phyloP scores from a whole-genome alignment of 2,329 filamentous ascomycete genomes.

The Colletotrichum lentis region DNA sequence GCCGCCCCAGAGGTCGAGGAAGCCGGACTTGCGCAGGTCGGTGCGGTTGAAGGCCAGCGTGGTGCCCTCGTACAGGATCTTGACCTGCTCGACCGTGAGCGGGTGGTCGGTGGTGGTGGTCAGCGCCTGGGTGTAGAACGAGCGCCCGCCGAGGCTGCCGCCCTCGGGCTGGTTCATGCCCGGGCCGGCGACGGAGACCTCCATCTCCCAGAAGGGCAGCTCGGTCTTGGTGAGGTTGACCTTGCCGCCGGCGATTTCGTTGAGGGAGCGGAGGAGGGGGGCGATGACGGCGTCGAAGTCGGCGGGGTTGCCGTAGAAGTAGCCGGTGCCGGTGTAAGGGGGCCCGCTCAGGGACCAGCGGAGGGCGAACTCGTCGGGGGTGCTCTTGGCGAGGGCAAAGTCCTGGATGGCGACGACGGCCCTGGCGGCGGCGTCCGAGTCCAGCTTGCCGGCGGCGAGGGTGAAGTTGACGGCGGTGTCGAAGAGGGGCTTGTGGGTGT shows the following conservation, averaged over 20 bases:
- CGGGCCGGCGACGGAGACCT: slow-evolving; percentile 33
- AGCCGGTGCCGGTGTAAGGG: slow-evolving; percentile 23
- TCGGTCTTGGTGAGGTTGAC: slow-evolving; percentile 24
- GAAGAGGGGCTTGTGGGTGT: slow-evolving; percentile 35
- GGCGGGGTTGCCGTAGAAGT: slow-evolving; percentile 37
- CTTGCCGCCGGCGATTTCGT: slow-evolving; percentile 24
- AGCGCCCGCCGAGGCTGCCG: slow-evolving; percentile 30
- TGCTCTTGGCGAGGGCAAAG: slow-evolving; percentile 31
- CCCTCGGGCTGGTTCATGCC: slow-evolving; percentile 37
- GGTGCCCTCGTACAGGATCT: slow-evolving; percentile 31
- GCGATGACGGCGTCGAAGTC: slow-evolving; percentile 32
- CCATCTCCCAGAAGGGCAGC: slow-evolving; percentile 38
- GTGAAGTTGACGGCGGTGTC: slow-evolving; percentile 35
- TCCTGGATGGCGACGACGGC: slow-evolving; percentile 34
- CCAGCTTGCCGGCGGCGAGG: slow-evolving; percentile 25
- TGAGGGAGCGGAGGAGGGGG: slow-evolving; percentile 19
- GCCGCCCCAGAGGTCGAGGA: slow-evolving; percentile 39
- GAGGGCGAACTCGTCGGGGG: slow-evolving; percentile 36
- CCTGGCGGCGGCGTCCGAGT: slow-evolving; percentile 21
- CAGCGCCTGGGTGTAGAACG: slow-evolving; percentile 36
- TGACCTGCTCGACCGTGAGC: slow-evolving; percentile 32
- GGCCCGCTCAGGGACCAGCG: slow-evolving; percentile 31
- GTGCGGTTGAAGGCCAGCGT: slow-evolving; percentile 34
- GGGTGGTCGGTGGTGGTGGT: slow-evolving; percentile 36
- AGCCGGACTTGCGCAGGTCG: slow-evolving; percentile 34